Percentiles rank a stretch among this genome's conserved stretches.
These are phyloP conservation scores for Blastobotrys illinoisensis DNA, from an alignment of 1,139 yeast genomes.

Conservation along the genomic window DNA sequence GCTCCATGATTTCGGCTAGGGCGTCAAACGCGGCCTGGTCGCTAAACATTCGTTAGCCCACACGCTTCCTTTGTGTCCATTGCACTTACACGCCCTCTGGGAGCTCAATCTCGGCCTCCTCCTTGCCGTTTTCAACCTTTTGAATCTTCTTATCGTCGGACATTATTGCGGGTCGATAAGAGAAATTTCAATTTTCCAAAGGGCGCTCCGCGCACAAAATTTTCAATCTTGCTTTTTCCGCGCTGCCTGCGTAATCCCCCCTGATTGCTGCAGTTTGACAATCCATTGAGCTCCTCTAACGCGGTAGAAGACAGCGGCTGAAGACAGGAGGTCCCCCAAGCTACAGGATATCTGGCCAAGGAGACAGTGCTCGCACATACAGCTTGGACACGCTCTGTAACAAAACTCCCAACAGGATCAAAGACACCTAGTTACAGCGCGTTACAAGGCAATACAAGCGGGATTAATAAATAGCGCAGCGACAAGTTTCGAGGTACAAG, in stretches of 20 bases:
- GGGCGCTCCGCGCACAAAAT: background rate
- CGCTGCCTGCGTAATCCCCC: background rate
- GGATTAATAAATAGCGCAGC: too few species aligned
- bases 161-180: background rate
- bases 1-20: constrained; percentile 48
- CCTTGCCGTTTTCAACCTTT: background rate
- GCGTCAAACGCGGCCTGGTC: constrained; percentile 9
- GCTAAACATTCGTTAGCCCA: constrained; percentile 5
- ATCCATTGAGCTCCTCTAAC: too few species aligned
- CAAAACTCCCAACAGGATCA: too few species aligned
- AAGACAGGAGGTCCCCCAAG: too few species aligned
- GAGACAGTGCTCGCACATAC: too few species aligned
- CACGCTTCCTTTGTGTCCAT: background rate
- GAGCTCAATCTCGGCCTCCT: background rate
- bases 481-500: too few species aligned
- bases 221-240: background rate
- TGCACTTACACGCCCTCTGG: background rate
- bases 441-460: too few species aligned
- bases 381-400: too few species aligned
- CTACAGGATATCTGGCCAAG: too few species aligned
- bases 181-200: background rate
- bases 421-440: too few species aligned
- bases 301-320: too few species aligned
- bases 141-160: background rate
- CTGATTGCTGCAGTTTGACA: background rate